Evolutionary conservation across 495 filamentous ascomycete species (phyloP).

Genomic region (Hypoxylon lenormandii): DNA sequence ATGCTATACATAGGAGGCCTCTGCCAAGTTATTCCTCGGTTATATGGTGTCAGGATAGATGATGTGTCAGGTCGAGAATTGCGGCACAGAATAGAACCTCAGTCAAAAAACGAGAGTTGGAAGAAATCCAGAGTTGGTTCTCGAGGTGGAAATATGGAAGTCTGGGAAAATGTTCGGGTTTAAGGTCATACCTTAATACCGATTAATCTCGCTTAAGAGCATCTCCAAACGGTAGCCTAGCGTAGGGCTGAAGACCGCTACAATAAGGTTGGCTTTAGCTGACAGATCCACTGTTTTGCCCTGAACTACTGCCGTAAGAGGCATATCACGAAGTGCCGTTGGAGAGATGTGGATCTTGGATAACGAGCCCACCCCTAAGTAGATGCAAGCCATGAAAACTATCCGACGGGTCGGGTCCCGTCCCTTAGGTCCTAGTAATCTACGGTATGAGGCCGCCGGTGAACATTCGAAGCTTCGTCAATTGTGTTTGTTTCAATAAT

Average conservation of each 20-base stretch:
- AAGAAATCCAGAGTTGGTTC: not conserved
- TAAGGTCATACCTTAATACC: not conserved
- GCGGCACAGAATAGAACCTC: not conserved
- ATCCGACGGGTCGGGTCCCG: not conserved
- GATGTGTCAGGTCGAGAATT: not conserved
- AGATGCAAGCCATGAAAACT: not conserved
- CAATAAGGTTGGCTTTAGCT: not conserved
- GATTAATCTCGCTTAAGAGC: conserved; percentile 22
- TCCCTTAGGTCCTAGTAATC: not conserved
- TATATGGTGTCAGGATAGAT: not conserved
- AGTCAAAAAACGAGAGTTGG: too few species aligned
- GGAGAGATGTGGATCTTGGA: not conserved
- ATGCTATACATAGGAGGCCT: conserved; percentile 1
- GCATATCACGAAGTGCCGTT: not conserved
- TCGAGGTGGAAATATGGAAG: not conserved
- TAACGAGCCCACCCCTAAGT: too few species aligned
- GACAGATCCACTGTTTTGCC: not conserved
- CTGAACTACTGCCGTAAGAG: conserved; percentile 1
- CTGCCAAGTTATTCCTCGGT: not conserved
- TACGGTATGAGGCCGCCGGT: conserved; percentile 1
- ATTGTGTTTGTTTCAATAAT: not conserved
- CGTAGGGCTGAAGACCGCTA: not conserved
- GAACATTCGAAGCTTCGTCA: not conserved
- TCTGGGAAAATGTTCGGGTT: not conserved
- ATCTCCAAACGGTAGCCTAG: not conserved